Evolutionary conservation across 306 rosid species (phyloP).

Genomic region (Benincasa hispida): DNA sequence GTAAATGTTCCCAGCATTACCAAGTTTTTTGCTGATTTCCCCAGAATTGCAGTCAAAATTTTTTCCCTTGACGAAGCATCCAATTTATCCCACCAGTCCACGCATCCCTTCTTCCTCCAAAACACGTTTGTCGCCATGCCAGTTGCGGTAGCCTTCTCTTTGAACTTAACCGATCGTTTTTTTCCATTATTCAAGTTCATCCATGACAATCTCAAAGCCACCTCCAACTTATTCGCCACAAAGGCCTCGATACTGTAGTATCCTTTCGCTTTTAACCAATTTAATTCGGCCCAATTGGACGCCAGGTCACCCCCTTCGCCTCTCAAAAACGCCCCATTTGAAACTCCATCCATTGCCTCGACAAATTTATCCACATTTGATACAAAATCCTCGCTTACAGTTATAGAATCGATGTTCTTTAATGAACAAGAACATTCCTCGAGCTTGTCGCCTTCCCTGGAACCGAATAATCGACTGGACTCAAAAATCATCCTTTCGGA

Average conservation of each 20-base stretch:
- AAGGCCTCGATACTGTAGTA: slow-evolving; percentile 66
- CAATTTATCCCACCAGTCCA: slow-evolving; percentile 76
- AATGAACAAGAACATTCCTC: slow-evolving; percentile 41
- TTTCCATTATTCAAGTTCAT: slow-evolving; percentile 38
- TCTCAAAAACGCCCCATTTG: slow-evolving; percentile 55
- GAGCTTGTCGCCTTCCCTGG: slow-evolving; percentile 45
- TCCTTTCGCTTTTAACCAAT: slow-evolving; percentile 77
- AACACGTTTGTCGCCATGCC: slow-evolving; percentile 49
- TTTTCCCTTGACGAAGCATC: slow-evolving; percentile 37
- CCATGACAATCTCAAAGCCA: slow-evolving; percentile 76
- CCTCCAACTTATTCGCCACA: slow-evolving; percentile 62
- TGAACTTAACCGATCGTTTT: slow-evolving; percentile 68
- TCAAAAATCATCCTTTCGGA: slow-evolving; percentile 21
- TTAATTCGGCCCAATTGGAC: slow-evolving; percentile 60
- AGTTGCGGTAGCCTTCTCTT: slow-evolving; percentile 45
- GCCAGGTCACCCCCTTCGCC: slow-evolving; percentile 63
- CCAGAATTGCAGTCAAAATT: slow-evolving; percentile 33
- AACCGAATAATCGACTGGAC: slow-evolving; percentile 37
- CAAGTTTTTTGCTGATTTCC: slow-evolving; percentile 56
- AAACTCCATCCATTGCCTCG: slow-evolving; percentile 45
- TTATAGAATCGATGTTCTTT: slow-evolving; percentile 27
- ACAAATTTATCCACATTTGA: slow-evolving; percentile 40
- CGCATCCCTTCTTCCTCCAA: slow-evolving; percentile 89
- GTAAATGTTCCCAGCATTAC: slow-evolving; percentile 28
- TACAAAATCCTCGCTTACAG: slow-evolving; percentile 37